Conservation (phyloP, 2,329 filamentous ascomycete genomes). For the Blumeria hordei region DNA sequence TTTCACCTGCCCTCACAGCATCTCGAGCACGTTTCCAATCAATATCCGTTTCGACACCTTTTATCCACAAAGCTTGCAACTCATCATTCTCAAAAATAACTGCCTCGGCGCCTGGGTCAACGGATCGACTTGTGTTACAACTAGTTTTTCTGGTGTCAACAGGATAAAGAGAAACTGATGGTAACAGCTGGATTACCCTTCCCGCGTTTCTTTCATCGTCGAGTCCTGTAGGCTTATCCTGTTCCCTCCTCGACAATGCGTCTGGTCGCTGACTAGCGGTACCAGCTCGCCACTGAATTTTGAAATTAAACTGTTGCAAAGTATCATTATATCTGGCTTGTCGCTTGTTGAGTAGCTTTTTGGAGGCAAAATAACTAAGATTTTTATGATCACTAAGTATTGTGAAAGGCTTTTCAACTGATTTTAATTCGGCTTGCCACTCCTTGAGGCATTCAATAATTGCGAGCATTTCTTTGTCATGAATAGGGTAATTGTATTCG, state of each 20-base stretch:
- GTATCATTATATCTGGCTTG: background rate
- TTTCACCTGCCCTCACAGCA: background rate
- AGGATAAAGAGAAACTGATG: background rate
- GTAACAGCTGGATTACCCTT: background rate
- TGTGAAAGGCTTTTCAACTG: background rate
- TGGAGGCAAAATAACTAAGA: background rate
- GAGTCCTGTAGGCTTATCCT: background rate
- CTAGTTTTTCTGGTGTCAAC: background rate
- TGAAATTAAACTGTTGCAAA: background rate
- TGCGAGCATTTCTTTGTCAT: background rate
- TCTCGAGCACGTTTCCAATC: background rate
- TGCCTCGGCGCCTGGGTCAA: background rate
- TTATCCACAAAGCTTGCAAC: background rate
- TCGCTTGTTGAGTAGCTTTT: background rate
- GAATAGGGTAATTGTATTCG: background rate
- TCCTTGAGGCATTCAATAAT: background rate
- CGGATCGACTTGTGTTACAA: background rate
- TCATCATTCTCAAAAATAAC: background rate
- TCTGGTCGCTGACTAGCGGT: background rate
- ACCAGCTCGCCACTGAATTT: background rate
- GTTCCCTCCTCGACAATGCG: background rate
- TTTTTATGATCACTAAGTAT: background rate
- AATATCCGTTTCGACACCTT: background rate
- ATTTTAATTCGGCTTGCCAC: background rate
- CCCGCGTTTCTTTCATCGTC: background rate